These are phyloP conservation scores for Tolypocladium amazonense DNA, from an alignment of 2,329 filamentous ascomycete genomes.

Conservation along the genomic window DNA sequence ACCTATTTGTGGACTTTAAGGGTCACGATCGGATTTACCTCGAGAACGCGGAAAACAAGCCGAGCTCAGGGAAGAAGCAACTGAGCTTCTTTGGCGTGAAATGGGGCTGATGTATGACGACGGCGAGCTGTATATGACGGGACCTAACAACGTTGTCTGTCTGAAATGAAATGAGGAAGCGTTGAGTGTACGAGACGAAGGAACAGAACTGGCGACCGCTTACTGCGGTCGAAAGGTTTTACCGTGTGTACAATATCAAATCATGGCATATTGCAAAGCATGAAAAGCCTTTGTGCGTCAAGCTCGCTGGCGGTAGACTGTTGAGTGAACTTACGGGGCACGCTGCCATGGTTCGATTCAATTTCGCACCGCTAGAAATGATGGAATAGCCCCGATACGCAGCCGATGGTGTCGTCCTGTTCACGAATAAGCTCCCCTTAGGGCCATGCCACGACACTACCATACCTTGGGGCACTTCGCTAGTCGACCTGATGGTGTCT, in stretches of 20 bases:
- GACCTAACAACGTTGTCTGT: neutral
- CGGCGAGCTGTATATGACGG: neutral
- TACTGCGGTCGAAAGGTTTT: no score
- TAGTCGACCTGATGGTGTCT: neutral
- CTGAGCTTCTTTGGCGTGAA: slow-evolving; percentile 52
- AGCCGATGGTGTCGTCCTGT: neutral
- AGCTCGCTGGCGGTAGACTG: neutral
- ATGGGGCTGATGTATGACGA: slow-evolving; percentile 26
- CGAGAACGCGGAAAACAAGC: slow-evolving; percentile 42
- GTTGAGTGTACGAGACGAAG: neutral
- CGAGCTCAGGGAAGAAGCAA: slow-evolving; percentile 27
- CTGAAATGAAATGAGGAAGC: neutral
- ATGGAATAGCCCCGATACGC: no score
- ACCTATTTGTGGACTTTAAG: slow-evolving; percentile 70
- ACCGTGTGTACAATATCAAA: neutral
- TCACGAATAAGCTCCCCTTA: no score
- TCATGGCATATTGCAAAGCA: neutral
- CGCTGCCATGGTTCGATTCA: neutral
- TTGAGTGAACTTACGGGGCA: neutral
- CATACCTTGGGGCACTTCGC: neutral
- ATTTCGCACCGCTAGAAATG: neutral
- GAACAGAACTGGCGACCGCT: no score
- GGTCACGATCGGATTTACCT: slow-evolving; percentile 57
- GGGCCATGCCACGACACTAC: no score
- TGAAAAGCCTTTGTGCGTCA: neutral